phyloP scores from a whole-genome alignment of 257 asterid genomes.

The Hygrophila difformis region DNA sequence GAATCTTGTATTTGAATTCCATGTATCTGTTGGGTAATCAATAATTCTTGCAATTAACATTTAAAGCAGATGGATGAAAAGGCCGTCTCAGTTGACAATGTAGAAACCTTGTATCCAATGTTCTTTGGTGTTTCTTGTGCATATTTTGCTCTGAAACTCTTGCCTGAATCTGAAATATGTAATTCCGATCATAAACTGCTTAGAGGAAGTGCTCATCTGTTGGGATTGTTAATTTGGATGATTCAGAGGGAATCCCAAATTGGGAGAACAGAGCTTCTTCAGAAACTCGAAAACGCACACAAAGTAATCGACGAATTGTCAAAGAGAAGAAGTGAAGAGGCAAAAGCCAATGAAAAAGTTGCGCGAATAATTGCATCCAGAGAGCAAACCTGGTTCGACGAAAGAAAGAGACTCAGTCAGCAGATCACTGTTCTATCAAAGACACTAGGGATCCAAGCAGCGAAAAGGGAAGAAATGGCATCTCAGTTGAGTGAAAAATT shows the following conservation, averaged over 20 bases:
- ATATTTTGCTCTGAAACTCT: constrained; percentile 43
- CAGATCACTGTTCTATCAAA: constrained; percentile 68
- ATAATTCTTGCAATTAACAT: too few species aligned
- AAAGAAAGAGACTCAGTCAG: constrained; percentile 60
- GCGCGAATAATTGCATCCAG: constrained; percentile 69
- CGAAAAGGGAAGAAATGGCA: constrained; percentile 32
- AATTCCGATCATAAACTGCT: constrained; percentile 40
- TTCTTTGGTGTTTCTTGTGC: constrained; percentile 79
- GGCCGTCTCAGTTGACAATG: not conserved
- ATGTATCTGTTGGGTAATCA: too few species aligned
- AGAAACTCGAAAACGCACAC: constrained; percentile 31
- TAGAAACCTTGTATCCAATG: constrained; percentile 31
- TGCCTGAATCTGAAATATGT: constrained; percentile 40
- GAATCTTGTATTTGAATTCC: too few species aligned
- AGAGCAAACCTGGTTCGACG: constrained; percentile 75
- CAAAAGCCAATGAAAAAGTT: constrained; percentile 82
- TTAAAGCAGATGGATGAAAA: not conserved
- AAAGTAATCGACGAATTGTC: constrained; percentile 43
- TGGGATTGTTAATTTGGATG: constrained; percentile 43
- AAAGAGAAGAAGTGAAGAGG: constrained; percentile 71
- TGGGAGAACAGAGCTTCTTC: not conserved
- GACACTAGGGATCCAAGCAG: constrained; percentile 45
- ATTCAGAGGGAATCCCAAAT: not conserved
- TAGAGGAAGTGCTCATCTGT: constrained; percentile 65
- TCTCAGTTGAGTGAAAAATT: constrained; percentile 45